Evolutionary conservation across 768 basidiomycete genomes (phyloP), one percentile per base, ranked within the genome.

Genomic region (Lentinus tigrinus): DNA sequence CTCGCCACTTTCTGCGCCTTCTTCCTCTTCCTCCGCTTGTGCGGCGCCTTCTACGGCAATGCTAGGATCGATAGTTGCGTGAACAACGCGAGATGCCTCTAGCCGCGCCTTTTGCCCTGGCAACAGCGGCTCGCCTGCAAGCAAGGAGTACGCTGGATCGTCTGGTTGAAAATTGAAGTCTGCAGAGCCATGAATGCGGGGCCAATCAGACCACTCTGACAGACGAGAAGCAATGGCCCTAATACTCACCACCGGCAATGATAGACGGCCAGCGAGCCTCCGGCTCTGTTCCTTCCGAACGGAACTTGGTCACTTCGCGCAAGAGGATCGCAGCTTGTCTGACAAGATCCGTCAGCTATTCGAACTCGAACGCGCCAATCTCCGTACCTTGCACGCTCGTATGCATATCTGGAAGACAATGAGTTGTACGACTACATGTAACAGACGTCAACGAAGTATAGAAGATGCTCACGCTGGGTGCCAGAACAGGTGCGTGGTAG

Each of bases 401-500:
- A 98, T 0, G 82, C 81, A 68, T 90, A 92, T 54, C 88, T 77
- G 51, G 26, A 65, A 52, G 21, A 37, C 27, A 14, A 38, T 37
- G 17, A 34, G 34, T 2, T 61, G 65, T 2, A 54, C 44, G 48
- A 40, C 56, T 23, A 46, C 8, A 13, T 23, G 39, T 23, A 13
- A 13, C 21, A 14, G 13, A 14, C 13, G 11, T 13, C 43, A 16
- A 21, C 24, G 11, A 13, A 52, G 5, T 21, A n/a, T 36, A 42
- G 62, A 3, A 48, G 11, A 26, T 10, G 75, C 82, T 57, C 72
- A 93, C 86, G 80, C 82, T 5, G 94, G 94, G 73, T 96, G 94
- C 95, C 95, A 98, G 72, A 97, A 98, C 23, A 96, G 76, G 75
- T 98, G 95, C 0, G 95, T 95, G 1, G 95, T 97, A 3, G 85